Base-by-base conservation (phyloP, 768 basidiomycete species). In the Termitomyces sp. region DNA sequence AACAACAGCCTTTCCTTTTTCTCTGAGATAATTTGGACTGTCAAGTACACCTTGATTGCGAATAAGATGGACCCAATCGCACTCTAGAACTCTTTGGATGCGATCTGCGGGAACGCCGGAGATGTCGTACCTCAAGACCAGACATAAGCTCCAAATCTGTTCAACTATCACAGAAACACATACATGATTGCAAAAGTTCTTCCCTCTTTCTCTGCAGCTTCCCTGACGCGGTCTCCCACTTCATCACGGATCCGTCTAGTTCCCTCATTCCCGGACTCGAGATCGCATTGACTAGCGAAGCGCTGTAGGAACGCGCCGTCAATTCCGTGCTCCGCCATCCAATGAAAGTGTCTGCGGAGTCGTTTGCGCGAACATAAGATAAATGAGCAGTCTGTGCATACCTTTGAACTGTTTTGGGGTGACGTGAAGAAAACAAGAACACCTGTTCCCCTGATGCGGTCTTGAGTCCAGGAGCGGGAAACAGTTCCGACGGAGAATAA, bases 131-230 rank as follows among this genome's bases (percentile, higher is more conserved):
- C 90, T 92, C 57, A 10, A 28, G 46, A 41, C 22, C 40, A 41
- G 18, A n/a, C 16, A 52, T 60, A 55, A 40, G 36, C 52, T 46
- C 22, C 13, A 40, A 45, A 44, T 58, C 54, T 13, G 13, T 44
- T 24, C 62, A 46, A 43, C 11, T 48, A 32, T 51, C 46, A 54
- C 6, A 28, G 26, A 40, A 35, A 54, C 24, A 68, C 88, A 65
- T 59, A 91, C 92, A 94, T 94, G 60, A 92, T 87, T 11, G 91
- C 87, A 69, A 85, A 93, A 5, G 90, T 90, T 48, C 92, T 74
- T 1, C 88, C 90, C 64, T 92, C 87, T 49, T 78, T 77, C 74
- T 93, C 92, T 1, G 90, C 89, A 18, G 89, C 89, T 62, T 86
- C 86, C 60, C 79, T 74, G 18, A 93, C 91, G 11, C 79, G 75